These are phyloP conservation scores for Elsinoe australis DNA, from an alignment of 2,329 filamentous ascomycete species.

Conservation along the genomic window DNA sequence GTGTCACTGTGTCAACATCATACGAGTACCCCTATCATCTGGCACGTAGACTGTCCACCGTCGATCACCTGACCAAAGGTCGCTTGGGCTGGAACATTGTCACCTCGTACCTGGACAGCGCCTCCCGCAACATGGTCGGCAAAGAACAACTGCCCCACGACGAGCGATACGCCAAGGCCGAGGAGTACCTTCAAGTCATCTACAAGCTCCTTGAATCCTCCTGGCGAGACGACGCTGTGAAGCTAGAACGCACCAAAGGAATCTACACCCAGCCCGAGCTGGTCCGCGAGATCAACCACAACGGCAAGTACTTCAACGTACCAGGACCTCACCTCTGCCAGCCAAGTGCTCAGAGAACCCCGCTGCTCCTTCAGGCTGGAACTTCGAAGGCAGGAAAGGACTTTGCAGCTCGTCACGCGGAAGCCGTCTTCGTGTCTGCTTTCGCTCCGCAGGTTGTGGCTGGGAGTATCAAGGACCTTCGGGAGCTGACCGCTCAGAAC, in stretches of 20 bases:
- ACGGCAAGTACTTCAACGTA: constrained; percentile 56
- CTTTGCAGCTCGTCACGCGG: constrained; percentile 63
- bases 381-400: constrained; percentile 57
- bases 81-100: constrained; percentile 47
- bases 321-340: constrained; percentile 60
- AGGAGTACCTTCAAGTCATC: constrained; percentile 57
- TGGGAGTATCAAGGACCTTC: constrained; percentile 56
- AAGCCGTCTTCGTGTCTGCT: constrained; percentile 62
- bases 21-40: constrained; percentile 64
- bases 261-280: constrained; percentile 53
- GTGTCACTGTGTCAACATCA: constrained; percentile 59
- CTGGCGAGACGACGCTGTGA: constrained; percentile 60
- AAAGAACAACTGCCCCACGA: constrained; percentile 55
- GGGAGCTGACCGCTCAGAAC: constrained; percentile 44
- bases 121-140: constrained; percentile 55
- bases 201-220: constrained; percentile 62
- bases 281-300: constrained; percentile 59
- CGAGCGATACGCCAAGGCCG: constrained; percentile 55
- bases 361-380: constrained; percentile 62
- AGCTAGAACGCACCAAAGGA: constrained; percentile 50
- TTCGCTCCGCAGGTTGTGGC: constrained; percentile 56
- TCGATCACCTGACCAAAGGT: constrained; percentile 61
- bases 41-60: constrained; percentile 55
- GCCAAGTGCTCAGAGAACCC: constrained; percentile 60
- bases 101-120: constrained; percentile 60